phyloP scores from a whole-genome alignment of 2,329 filamentous ascomycete genomes.

The Hypomyces perniciosus region DNA sequence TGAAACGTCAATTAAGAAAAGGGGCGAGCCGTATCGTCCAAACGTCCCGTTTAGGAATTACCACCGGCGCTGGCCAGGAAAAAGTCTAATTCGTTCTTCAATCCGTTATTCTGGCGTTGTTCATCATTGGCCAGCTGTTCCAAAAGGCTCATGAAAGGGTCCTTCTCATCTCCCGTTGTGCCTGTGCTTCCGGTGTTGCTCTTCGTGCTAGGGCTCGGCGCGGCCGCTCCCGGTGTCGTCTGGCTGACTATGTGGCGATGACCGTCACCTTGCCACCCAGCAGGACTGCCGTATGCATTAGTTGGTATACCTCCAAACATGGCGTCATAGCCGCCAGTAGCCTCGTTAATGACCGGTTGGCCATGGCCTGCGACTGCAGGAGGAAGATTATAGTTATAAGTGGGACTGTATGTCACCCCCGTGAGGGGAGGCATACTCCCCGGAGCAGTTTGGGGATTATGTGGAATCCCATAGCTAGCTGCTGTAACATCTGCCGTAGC shows the following conservation, averaged over 20 bases:
- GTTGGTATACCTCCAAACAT: constrained; percentile 55
- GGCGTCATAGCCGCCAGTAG: constrained; percentile 43
- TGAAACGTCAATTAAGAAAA: too few relatives aligned
- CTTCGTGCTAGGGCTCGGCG: constrained; percentile 38
- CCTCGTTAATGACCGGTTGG: constrained; percentile 23
- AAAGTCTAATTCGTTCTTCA: constrained; percentile 72
- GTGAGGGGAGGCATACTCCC: constrained; percentile 5
- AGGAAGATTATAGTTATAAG: constrained; percentile 34
- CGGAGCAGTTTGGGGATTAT: not conserved
- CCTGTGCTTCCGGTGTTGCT: constrained; percentile 47
- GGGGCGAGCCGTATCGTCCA: too few relatives aligned
- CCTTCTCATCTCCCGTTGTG: constrained; percentile 59
- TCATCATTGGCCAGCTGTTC: constrained; percentile 83
- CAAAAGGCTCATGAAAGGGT: constrained; percentile 71
- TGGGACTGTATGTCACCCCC: constrained; percentile 12
- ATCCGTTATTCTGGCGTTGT: constrained; percentile 51
- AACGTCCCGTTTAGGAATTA: constrained; percentile 1
- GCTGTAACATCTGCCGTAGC: constrained; percentile 10
- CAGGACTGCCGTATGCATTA: constrained; percentile 47
- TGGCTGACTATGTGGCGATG: constrained; percentile 11
- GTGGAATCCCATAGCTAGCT: constrained; percentile 4
- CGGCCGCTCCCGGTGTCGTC: constrained; percentile 15
- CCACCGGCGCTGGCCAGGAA: constrained; percentile 45
- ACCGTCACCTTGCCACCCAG: constrained; percentile 44
- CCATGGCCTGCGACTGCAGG: constrained; percentile 7